A percentile compares a stretch with the other conserved stretches of the same genome.
Evolutionary conservation across 352 stramenopile species (phyloP).

Genomic region (Pythium rishiriense): DNA sequence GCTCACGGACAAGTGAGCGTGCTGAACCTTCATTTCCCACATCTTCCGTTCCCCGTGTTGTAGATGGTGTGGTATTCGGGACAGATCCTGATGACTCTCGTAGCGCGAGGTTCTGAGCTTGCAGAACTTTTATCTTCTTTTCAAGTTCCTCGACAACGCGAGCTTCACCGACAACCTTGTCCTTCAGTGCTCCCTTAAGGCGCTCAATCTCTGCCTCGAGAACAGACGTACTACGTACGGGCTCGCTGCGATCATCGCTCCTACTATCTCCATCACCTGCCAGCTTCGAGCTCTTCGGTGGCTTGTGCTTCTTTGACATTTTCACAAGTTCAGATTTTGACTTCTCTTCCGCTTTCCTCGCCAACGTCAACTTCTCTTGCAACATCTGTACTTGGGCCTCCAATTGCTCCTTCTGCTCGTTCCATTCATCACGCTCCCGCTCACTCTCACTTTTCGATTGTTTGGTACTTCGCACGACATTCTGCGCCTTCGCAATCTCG

Average conservation of each 20-base stretch:
- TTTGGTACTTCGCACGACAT: constrained; percentile 35
- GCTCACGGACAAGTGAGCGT: constrained; percentile 20
- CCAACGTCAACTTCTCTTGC: constrained; percentile 57
- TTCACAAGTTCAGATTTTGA: constrained; percentile 20
- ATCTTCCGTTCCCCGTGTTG: not conserved
- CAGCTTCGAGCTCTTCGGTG: constrained; percentile 9
- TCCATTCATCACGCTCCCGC: constrained; percentile 43
- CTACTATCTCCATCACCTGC: not conserved
- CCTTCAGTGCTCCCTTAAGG: constrained; percentile 56
- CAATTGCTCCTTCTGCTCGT: constrained; percentile 53
- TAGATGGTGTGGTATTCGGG: not conserved
- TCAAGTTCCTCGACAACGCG: constrained; percentile 55
- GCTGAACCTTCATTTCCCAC: not conserved
- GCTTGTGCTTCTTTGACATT: constrained; percentile 24
- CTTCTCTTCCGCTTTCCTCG: constrained; percentile 33
- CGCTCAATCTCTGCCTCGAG: constrained; percentile 53
- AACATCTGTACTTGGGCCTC: constrained; percentile 60
- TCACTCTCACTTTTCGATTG: constrained; percentile 44
- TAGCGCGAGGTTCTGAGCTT: constrained; percentile 84
- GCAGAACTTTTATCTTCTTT: constrained; percentile 67
- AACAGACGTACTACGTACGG: not conserved
- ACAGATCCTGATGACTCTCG: constrained; percentile 38
- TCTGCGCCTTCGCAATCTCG: constrained; percentile 60
- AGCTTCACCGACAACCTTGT: constrained; percentile 50
- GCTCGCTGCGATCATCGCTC: not conserved